Conservation (phyloP, 495 filamentous ascomycete genomes). For the Penicillium mononematosum region DNA sequence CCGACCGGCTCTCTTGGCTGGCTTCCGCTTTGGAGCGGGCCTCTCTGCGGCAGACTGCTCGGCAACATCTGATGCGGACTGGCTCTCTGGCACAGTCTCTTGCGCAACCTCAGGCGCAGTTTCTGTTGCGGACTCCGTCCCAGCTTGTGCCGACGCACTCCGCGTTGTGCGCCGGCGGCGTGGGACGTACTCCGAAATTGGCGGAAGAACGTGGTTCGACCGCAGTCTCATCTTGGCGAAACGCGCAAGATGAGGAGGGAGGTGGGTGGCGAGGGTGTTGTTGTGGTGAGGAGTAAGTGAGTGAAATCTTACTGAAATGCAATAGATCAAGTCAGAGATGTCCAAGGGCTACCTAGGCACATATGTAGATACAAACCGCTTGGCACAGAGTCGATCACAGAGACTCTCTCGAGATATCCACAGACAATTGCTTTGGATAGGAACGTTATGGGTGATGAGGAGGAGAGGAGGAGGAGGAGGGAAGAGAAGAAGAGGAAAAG, state of each 20-base stretch:
- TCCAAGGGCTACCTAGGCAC: not conserved
- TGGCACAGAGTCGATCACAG: constrained; percentile 1
- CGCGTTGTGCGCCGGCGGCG: constrained; percentile 25
- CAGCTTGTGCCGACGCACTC: constrained; percentile 22
- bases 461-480: not conserved
- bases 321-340: not conserved
- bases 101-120: not conserved
- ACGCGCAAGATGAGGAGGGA: not conserved
- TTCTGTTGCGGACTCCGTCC: not conserved
- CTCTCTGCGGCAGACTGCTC: constrained; percentile 9
- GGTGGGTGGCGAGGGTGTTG: not conserved
- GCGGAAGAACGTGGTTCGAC: constrained; percentile 6
- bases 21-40: not conserved
- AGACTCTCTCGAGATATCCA: not conserved
- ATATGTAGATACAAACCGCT: not conserved
- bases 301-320: not conserved
- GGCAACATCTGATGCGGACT: constrained; percentile 9
- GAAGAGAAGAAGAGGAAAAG: not conserved
- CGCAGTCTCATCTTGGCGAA: constrained; percentile 12
- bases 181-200: constrained; percentile 2
- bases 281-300: not conserved
- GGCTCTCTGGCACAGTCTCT: not conserved
- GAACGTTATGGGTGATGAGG: not conserved
- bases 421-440: not conserved
- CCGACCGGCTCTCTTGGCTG: constrained; percentile 1